Base-by-base conservation (phyloP, 73 alveolate genomes). In the Uronychia setigera region DNA sequence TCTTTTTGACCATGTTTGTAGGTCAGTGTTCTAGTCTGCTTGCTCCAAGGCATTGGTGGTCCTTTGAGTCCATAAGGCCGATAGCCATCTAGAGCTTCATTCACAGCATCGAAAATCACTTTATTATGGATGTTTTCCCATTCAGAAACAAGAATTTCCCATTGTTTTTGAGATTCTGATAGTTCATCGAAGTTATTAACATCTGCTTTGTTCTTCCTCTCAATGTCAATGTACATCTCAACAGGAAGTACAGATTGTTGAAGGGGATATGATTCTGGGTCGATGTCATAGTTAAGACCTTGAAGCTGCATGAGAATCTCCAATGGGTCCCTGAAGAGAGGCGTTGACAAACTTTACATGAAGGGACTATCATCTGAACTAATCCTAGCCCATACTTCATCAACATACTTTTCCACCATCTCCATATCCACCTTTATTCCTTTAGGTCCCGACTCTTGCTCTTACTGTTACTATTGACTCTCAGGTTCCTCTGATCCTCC, bases 111-210 rank as follows among this genome's bases (percentile, higher is more conserved):
- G 78, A 91, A 96, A 13, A 96, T 83, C 26, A 90, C 95, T 78
- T 96, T 96, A 79, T 96, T 96, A 80, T 96, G 99, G 60, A 96
- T 94, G 35, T 93, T 96, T 86, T 96, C 99, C 88, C 92, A 87
- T 80, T 94, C 98, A 74, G 82, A 78, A 11, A 88, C 80, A 30
- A 94, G 80, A 30, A 76, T 77, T 59, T 34, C 34, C 57, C 35
- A 30, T 28, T 80, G 35, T 29, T 46, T 76, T 30, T 76, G n/a
- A 1, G 59, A 29, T 25, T 76, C 32, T 1, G 57, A 76, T 30
- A 14, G 79, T 19, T 76, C 34, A 28, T 14, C 1, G 35, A 76
- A 14, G n/a, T 19, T 1, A 19, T 1, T 28, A 0, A 28, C 81
- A 19, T 9, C 57, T 30, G 13, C 1, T 30, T 76, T 46, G 67